These are phyloP conservation scores for Teunomyces gatunensis DNA, from an alignment of 805 yeast species.

Conservation along the genomic window DNA sequence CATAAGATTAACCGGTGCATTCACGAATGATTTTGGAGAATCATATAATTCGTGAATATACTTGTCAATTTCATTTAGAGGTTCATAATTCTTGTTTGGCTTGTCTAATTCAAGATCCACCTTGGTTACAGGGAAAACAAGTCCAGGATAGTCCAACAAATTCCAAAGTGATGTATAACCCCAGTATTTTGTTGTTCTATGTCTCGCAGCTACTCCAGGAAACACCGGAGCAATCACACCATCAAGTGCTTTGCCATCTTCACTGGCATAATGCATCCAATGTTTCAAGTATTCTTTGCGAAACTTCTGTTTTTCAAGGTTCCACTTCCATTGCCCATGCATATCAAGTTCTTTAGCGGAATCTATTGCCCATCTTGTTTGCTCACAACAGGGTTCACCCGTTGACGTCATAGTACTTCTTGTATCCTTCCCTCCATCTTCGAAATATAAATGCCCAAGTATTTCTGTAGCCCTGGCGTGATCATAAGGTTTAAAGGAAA, in stretches of 20 bases:
- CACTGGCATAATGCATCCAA: slow-evolving; percentile 46
- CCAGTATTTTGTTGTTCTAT: slow-evolving; percentile 67
- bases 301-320: slow-evolving; percentile 53
- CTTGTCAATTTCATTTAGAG: slow-evolving; percentile 13
- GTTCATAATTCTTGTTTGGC: slow-evolving; percentile 12
- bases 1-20: slow-evolving; percentile 16
- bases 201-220: slow-evolving; percentile 68
- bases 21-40: slow-evolving; percentile 12
- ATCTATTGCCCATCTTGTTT: slow-evolving; percentile 60
- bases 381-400: slow-evolving; percentile 69
- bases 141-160: slow-evolving; percentile 67
- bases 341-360: slow-evolving; percentile 46
- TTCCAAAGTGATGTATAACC: slow-evolving; percentile 77
- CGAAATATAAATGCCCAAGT: slow-evolving; percentile 44
- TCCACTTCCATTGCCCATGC: slow-evolving; percentile 55
- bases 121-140: slow-evolving; percentile 43
- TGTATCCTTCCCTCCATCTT: slow-evolving; percentile 59
- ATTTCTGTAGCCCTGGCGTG: background rate
- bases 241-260: slow-evolving; percentile 38
- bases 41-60: slow-evolving; percentile 12
- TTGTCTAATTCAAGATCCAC: slow-evolving; percentile 13
- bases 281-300: slow-evolving; percentile 56
- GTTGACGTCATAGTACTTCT: slow-evolving; percentile 52
- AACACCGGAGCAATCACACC: slow-evolving; percentile 66
- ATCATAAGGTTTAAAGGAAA: slow-evolving; percentile 36